Base-by-base conservation (phyloP, 2,329 filamentous ascomycete species). In the Hypoxylon sp. region DNA sequence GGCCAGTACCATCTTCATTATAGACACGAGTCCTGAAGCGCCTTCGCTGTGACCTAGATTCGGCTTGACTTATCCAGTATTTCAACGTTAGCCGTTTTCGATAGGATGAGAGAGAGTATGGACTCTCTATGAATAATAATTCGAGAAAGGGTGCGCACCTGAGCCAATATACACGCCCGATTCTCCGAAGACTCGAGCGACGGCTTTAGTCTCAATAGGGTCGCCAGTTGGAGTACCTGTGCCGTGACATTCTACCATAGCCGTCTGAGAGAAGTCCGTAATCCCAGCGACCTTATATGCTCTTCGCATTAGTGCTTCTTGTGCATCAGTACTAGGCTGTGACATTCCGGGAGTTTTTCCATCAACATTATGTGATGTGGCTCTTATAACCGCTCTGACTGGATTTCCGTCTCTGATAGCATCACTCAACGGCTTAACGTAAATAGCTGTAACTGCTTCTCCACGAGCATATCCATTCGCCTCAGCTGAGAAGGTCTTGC, bases 381-480 rank as follows among this genome's bases (percentile, higher is more conserved):
- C 76, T 0, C 80, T 74, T 22, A 85, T 80, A 1, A 84, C 76
- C 0, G 79, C 78, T 1, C 80, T 74, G 4, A 84, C 75, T 0
- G 81, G 80, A 64, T 87, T 83, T 2, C 81, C 81, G 52, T 85
- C 84, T 2, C 77, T 74, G 3, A 88, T 64, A 0, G 86, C 86
- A 47, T 83, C 80, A 2, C 78, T 75, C 0, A 88, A 73, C 0
- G 73, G 77, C 74, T 88, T 88, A 0, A 88, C 64, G 5, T 83
- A 76, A 5, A 88, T 61, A 5, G 80, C 77, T 2, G 74, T 81
- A 13, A 83, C 72, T 4, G 82, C 86, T 67, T 88, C 86, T 1
- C 83, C 86, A 5, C 85, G 79, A 0, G 78, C 84, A 62, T 86
- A 88, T 0, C 86, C 86, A 59, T 85, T 78, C 0, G 84, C 86